Evolutionary conservation across 768 basidiomycete species (phyloP), one percentile per base, ranked within the genome.

Genomic region (Leccinum obscurum): DNA sequence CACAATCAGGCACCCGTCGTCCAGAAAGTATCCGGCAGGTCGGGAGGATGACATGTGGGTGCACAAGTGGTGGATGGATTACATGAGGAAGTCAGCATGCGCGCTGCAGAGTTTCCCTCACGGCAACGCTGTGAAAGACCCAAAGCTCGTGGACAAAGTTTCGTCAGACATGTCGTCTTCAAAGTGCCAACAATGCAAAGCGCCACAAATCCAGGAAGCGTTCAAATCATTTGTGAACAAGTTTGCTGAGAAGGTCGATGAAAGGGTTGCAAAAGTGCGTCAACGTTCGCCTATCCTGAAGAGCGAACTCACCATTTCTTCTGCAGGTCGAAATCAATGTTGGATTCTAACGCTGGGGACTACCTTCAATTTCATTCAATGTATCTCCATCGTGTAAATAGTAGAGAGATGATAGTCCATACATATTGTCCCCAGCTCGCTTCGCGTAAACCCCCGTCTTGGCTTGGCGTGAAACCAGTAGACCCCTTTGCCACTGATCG

Each of bases 41-140:
- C 59, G 59, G 52, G 3, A 7, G 30, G 58, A 66, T 24, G 0
- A 0, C 1, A 7, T 56, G 11, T 15, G 15, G 2, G 57, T 59
- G 51, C 62, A 68, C 32, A 35, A 0, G 1, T 69, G 62, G 67
- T 68, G 64, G 67, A 1, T 41, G 2, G 48, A 64, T 13, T 69
- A 64, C 20, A 62, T 62, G 65, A 62, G 6, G 20, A 64, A 55
- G 55, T 59, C 65, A 14, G 41, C 57, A 49, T 6, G 8, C 0
- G 60, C 44, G 1, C 17, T 69, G 55, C 58, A 41, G 15, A 55
- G 30, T 24, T 32, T 9, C 6, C 60, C 65, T 11, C 20, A 22
- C 1, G 37, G 58, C 1, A 11, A 54, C 1, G 30, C 28, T 6
- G 58, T 67, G 5, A 64, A 55, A 22, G 55, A 67, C 35, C 2